Percentiles rank a stretch among this genome's conserved stretches.
These are phyloP conservation scores for Chalciporus sphaerocephalus DNA, from an alignment of 768 basidiomycete genomes.

Conservation along the genomic window DNA sequence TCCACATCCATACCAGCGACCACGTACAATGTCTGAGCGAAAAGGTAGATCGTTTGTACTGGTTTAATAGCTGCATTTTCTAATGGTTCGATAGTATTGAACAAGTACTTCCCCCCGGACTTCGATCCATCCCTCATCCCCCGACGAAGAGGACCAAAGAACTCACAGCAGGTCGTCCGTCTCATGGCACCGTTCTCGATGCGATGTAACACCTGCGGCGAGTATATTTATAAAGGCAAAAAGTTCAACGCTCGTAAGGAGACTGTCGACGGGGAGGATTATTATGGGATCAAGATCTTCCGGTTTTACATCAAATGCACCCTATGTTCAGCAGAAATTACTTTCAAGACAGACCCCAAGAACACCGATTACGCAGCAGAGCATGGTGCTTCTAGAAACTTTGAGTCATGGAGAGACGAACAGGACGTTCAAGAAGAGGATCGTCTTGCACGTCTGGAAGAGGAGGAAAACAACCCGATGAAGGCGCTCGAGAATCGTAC, in stretches of 20 bases:
- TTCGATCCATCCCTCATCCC: slow-evolving; percentile 97
- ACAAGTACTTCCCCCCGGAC: slow-evolving; percentile 97
- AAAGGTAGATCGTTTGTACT: slow-evolving; percentile 49
- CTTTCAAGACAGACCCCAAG: slow-evolving; percentile 99
- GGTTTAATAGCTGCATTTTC: not conserved
- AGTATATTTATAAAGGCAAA: slow-evolving; percentile 99
- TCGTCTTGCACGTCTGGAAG: slow-evolving; percentile 77
- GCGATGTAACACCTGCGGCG: slow-evolving; percentile 94
- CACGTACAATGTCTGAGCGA: slow-evolving; percentile 73
- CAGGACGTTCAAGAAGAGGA: slow-evolving; percentile 77
- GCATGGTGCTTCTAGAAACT: slow-evolving; percentile 96
- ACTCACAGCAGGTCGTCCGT: slow-evolving; percentile 95
- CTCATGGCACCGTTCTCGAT: slow-evolving; percentile 99
- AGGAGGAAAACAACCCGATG: slow-evolving; percentile 97
- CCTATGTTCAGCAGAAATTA: slow-evolving; percentile 95
- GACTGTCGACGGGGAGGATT: slow-evolving; percentile 95
- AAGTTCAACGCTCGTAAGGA: slow-evolving; percentile 99
- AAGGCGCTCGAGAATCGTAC: slow-evolving; percentile 92
- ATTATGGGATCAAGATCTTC: slow-evolving; percentile 97
- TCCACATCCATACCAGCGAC: slow-evolving; percentile 8
- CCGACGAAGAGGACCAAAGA: slow-evolving; percentile 83
- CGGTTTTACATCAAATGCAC: slow-evolving; percentile 93
- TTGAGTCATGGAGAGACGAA: slow-evolving; percentile 95
- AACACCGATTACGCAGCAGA: slow-evolving; percentile 92
- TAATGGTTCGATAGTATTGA: slow-evolving; percentile 56